These are phyloP conservation scores for Ceratobasidium theobromae DNA, from an alignment of 1,284 basidiomycete genomes.

Conservation along the genomic window DNA sequence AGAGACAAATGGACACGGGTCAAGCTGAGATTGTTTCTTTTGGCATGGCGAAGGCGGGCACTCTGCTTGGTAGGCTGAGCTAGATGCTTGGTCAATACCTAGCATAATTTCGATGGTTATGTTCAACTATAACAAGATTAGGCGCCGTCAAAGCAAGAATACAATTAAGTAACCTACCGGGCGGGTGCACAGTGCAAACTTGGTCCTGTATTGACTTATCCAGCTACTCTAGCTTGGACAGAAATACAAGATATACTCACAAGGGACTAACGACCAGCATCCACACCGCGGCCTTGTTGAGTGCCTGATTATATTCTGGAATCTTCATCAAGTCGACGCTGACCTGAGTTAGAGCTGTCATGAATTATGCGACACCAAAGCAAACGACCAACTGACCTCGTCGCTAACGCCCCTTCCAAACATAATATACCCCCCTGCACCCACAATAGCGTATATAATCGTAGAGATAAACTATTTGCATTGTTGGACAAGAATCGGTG, in stretches of 20 bases:
- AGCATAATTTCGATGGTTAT: conserved; percentile 75
- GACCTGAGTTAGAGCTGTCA: conserved; percentile 54
- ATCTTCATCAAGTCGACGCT: conserved; percentile 81
- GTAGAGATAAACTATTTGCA: conserved; percentile 69
- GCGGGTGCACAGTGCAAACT: conserved; percentile 83
- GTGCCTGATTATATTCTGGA: conserved; percentile 67
- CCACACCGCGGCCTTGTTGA: conserved; percentile 84
- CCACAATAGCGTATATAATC: conserved; percentile 75
- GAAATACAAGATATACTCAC: conserved; percentile 47
- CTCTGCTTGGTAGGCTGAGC: conserved; percentile 45
- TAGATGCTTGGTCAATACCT: conserved; percentile 54
- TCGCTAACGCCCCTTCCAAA: conserved; percentile 81
- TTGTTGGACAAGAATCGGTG: no score
- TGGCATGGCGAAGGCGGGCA: conserved; percentile 38
- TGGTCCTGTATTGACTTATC: conserved; percentile 56
- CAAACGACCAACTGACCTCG: conserved; percentile 71
- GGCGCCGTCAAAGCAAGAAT: background rate
- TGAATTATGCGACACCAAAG: conserved; percentile 66
- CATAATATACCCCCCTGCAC: conserved; percentile 88
- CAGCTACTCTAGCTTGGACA: background rate
- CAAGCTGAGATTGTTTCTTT: conserved; percentile 36
- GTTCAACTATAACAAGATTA: conserved; percentile 56
- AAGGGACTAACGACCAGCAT: conserved; percentile 86
- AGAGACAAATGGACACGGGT: conserved; percentile 36
- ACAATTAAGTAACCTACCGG: conserved; percentile 51